Conservation (phyloP, 179 eudicot species). For the Vitellaria paradoxa region DNA sequence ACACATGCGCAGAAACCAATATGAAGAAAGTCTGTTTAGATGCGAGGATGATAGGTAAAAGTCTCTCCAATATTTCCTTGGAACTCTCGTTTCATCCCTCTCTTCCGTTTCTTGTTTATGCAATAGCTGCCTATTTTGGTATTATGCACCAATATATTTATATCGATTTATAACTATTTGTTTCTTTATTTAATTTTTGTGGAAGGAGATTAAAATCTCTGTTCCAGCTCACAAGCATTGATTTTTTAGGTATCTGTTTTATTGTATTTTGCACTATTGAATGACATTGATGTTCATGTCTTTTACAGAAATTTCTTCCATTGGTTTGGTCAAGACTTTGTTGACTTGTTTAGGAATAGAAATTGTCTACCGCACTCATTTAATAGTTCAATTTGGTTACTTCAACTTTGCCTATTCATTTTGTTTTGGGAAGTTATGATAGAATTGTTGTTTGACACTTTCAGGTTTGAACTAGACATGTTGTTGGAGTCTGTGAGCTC, state of each 20-base stretch:
- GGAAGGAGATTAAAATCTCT: background rate
- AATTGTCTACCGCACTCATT: background rate
- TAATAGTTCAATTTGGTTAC: background rate
- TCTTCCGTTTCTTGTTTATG: background rate
- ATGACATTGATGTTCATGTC: background rate
- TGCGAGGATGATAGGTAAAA: slow-evolving; percentile 96
- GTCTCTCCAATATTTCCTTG: background rate
- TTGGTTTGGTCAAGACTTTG: background rate
- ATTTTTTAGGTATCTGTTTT: background rate
- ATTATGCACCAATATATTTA: slow-evolving; percentile 1
- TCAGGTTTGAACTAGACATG: slow-evolving; percentile 96
- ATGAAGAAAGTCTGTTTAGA: slow-evolving; percentile 93
- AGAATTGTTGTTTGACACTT: slow-evolving; percentile 15
- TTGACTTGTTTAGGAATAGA: background rate
- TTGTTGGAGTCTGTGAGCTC: slow-evolving; percentile 87
- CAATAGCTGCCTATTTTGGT: background rate
- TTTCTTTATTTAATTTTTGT: background rate
- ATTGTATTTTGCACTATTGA: background rate
- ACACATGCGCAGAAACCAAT: slow-evolving; percentile 96
- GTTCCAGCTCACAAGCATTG: background rate
- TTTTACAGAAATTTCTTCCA: background rate
- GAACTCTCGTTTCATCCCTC: background rate
- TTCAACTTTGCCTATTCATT: background rate
- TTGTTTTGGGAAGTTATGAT: slow-evolving; percentile 11
- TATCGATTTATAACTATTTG: background rate